Evolutionary conservation across 371 early-diverging fungal species (phyloP), one percentile per base, ranked within the genome.

Genomic region (Rhizopus stolonifer): DNA sequence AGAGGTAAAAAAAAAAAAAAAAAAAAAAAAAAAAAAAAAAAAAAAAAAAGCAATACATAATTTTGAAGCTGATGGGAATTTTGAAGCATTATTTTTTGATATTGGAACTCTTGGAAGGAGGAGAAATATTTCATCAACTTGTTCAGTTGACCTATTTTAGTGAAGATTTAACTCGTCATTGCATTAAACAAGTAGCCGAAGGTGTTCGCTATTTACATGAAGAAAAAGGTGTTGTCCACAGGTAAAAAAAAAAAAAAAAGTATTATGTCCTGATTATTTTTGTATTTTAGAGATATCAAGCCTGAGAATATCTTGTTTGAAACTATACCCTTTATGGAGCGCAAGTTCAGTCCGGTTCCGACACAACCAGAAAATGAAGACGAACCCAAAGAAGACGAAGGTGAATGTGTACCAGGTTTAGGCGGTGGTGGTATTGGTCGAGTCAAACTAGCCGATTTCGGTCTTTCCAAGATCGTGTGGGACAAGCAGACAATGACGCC

Each of bases 301-400:
- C 92, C 93, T 25, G 99, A 99, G 67, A 99, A 99, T 69, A 87
- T 93, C 52, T 71, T 96, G 21, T 91, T 87, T 69, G 86, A 86
- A 50, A 77, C 87, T 23, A 87, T 88, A 17, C 84, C 87, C 0
- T 77, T 83, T 33, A 75, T 79, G 49, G 76, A 80, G 17, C 71
- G 75, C 11, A 72, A 36, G 15, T 26, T 54, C 1, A 53, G 64
- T 34, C 81, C 81, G 13, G 55, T 61, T 34, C 56, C 67, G 8
- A 57, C 58, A 2, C 65, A 58, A 31, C 69, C 69, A 8, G 67
- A 61, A 10, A 65, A 67, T 13, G 61, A 64, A 49, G 80, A 83
- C 51, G 81, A 79, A 25, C 74, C 76, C 19, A 87, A 87, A 62
- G 80, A 79, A 61, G 87, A 82, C 43, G 90, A 91, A 55, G 91